Conservation (phyloP, 164 flowering plant genomes). For the Umbilicus rupestris region DNA sequence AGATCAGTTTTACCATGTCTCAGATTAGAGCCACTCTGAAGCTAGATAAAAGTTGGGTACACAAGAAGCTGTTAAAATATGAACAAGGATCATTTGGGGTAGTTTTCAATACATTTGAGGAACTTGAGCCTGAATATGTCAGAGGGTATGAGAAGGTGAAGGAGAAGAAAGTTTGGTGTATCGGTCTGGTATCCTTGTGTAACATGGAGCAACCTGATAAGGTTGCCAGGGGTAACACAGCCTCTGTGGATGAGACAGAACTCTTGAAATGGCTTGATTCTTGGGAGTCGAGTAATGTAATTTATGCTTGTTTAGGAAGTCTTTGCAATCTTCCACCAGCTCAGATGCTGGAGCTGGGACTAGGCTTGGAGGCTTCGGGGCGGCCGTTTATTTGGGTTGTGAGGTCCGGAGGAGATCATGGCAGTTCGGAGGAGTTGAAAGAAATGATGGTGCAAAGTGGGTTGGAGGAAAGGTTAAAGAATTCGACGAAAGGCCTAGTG, state of each 20-base stretch:
- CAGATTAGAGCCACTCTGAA: background rate
- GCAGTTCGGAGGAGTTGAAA: background rate
- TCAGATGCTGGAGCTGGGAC: slow-evolving; percentile 15
- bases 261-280: slow-evolving; percentile 16
- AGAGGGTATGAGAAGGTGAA: slow-evolving; percentile 7
- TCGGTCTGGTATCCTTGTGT: slow-evolving; percentile 17
- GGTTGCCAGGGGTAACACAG: slow-evolving; percentile 12
- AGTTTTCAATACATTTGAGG: slow-evolving; percentile 16
- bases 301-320: slow-evolving; percentile 19
- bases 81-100: slow-evolving; percentile 13
- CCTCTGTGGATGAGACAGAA: slow-evolving; percentile 10
- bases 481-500: slow-evolving; percentile 11
- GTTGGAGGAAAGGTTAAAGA: slow-evolving; percentile 12
- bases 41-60: background rate
- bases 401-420: background rate
- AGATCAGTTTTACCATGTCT: slow-evolving; percentile 17
- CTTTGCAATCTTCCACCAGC: slow-evolving; percentile 5
- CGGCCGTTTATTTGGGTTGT: slow-evolving; percentile 18
- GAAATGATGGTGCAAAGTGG: slow-evolving; percentile 1
- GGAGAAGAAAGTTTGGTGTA: slow-evolving; percentile 14
- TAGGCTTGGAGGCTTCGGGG: slow-evolving; percentile 17
- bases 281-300: slow-evolving; percentile 12
- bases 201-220: slow-evolving; percentile 13
- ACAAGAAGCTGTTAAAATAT: background rate
- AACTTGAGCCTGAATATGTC: slow-evolving; percentile 13